Evolutionary conservation across 768 basidiomycete species (phyloP).

Genomic region (Holtermanniella nyarrowii): DNA sequence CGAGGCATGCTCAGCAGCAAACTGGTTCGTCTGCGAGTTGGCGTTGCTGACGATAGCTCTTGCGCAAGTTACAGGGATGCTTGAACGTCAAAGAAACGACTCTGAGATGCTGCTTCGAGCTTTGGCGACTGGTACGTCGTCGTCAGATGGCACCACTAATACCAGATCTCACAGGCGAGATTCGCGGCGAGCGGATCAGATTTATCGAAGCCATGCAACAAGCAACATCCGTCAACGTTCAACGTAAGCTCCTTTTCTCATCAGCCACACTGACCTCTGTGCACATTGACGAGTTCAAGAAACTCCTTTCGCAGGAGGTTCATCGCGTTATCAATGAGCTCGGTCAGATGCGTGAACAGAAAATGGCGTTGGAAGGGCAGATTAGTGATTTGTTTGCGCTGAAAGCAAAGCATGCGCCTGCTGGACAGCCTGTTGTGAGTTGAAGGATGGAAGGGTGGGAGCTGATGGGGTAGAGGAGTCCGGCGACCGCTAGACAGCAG

Average conservation of each 20-base stretch:
- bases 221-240: slow-evolving; percentile 77
- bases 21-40: slow-evolving; percentile 6
- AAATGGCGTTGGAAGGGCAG: slow-evolving; percentile 34
- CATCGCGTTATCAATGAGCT: slow-evolving; percentile 64
- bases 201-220: slow-evolving; percentile 95
- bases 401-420: slow-evolving; percentile 35
- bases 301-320: slow-evolving; percentile 65
- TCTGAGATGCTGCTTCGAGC: slow-evolving; percentile 61
- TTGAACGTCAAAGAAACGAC: slow-evolving; percentile 61
- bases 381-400: slow-evolving; percentile 39
- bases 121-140: slow-evolving; percentile 52
- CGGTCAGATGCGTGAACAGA: slow-evolving; percentile 35
- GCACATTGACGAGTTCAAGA: slow-evolving; percentile 80
- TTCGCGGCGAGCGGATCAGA: slow-evolving; percentile 69
- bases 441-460: too few species aligned
- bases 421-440: too few species aligned
- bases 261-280: slow-evolving; percentile 36
- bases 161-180: slow-evolving; percentile 73
- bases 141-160: background rate
- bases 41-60: slow-evolving; percentile 16
- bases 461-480: too few species aligned
- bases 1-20: slow-evolving; percentile 33
- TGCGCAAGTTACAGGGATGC: slow-evolving; percentile 41
- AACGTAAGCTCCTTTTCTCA: slow-evolving; percentile 45
- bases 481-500: too few species aligned